Evolutionary conservation across 2,329 filamentous ascomycete genomes (phyloP), one percentile per base, ranked within the genome.

Genomic region (Ceratocystis destructans): DNA sequence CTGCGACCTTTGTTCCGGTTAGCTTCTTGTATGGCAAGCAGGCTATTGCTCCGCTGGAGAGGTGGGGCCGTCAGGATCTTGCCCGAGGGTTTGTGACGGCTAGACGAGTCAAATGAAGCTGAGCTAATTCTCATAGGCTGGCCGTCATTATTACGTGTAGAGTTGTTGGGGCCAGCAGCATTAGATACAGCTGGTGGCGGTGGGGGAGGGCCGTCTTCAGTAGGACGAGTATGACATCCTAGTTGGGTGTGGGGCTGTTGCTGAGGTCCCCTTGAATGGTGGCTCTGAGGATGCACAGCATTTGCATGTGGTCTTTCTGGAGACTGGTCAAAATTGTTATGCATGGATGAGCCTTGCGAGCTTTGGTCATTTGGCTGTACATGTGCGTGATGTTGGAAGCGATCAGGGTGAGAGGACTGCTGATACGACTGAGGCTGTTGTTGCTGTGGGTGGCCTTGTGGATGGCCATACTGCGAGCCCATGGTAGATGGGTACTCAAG

Each of bases 1-100:
- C 90, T 82, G 62, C 92, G 86, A 1, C 92, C 92, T 70, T 87
- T 88, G 41, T 64, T 69, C 64, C 90, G 85, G 72, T 90, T 91
- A 68, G 87, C 86, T 67, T 89, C 87, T 71, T 95, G 90, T 10
- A 96, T 82, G 2, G 85, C 86, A n/a, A 96, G 78, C 55, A 96
- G 79, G 46, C 83, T 86, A 69, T 64, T 82, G 80, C 46, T 70
- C 37, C 57, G 62, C 46, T 66, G 67, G 4, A 68, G 62, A 22
- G 65, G 64, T 8, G 67, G 67, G n/a, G 83, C 80, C 50, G 83
- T 79, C 41, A 83, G 79, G 62, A 84, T 80, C 64, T 82, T 83
- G 69, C 74, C 73, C 37, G 74, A 71, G 70, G 79, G 72, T 70
- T 75, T 73, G 67, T 77, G 71, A 68, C 80, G 72, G 55, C 22